Evolutionary conservation across 2,329 filamentous ascomycete species (phyloP), one percentile per base, ranked within the genome.

Genomic region (Fusarium musae): DNA sequence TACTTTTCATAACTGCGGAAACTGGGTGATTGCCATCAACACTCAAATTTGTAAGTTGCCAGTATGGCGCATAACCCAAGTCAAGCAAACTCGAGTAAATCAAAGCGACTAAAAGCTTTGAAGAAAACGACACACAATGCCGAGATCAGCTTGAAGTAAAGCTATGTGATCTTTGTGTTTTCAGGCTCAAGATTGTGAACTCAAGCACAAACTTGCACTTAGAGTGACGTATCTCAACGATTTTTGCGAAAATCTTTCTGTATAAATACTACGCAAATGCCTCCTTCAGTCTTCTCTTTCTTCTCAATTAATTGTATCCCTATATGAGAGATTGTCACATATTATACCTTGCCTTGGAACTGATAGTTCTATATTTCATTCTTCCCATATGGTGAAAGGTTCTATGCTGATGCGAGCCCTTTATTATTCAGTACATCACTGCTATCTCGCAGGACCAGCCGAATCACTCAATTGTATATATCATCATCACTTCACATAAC

Each of bases 21-120:
- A 40, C 36, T 26, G 26, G 13, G 28, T 26, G 36, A 53, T 26
- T 39, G 34, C 12, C 5, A 17, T 19, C 1, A 32, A 9, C 19
- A 17, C 19, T 28, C 13, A 17, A 5, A 30, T 26, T n/a, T 28
- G 19, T 17, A 54, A 17, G 15, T n/a, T 10, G 13, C 26, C 1
- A 9, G 26, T n/a, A 12, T 17, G 3, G 28, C 7, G 28, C 28
- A 17, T 49, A 49, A 32, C 10, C 12, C 10, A 7, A 21, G 9
- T 12, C 12, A 28, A 28, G 17, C 17, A 46, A 12, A 28, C 17
- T 28, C 6, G 23, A 28, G 17, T 19, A 28, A 4, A 15, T 46
- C 6, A 5, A 12, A 28, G 21, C 12, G 4, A 28, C 13, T 28
- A 15, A 8, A 28, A 5, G 2, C 17, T 1, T 1, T 21, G 4